Percentiles rank a stretch among this genome's conserved stretches.
phyloP scores from a whole-genome alignment of 208 protist genomes.

The Tetramitus jugosus region DNA sequence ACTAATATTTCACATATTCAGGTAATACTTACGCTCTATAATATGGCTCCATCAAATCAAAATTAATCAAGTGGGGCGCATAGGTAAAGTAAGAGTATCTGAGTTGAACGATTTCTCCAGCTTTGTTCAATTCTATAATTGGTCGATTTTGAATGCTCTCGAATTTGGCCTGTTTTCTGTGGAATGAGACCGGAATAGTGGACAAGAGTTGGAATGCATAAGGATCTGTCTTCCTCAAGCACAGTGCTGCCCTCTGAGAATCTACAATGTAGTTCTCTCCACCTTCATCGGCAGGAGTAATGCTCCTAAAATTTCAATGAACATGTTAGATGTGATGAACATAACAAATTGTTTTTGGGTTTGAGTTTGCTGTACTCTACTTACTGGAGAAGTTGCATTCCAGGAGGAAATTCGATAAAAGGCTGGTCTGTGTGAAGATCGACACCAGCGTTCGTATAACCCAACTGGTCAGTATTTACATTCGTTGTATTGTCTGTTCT shows the following conservation, averaged over 20 bases:
- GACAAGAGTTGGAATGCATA: no score
- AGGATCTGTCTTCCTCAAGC: not conserved
- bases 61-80: not conserved
- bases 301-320: no score
- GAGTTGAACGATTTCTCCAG: not conserved
- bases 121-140: not conserved
- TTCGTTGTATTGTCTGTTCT: not conserved
- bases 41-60: not conserved
- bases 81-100: not conserved
- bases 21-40: not conserved
- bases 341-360: no score
- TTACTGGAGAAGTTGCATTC: not conserved
- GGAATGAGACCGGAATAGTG: not conserved
- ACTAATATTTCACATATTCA: no score
- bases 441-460: not conserved
- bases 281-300: not conserved
- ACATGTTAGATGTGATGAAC: no score
- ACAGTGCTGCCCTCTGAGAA: no score
- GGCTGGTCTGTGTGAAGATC: not conserved
- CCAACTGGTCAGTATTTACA: not conserved
- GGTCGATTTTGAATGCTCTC: not conserved
- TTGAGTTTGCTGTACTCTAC: not conserved
- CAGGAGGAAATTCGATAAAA: not conserved
- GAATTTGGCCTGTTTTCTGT: not conserved
- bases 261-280: not conserved